A percentile compares a stretch with the other conserved stretches of the same genome.
phyloP scores from a whole-genome alignment of 768 basidiomycete species.

The Boletus rubescentipes region DNA sequence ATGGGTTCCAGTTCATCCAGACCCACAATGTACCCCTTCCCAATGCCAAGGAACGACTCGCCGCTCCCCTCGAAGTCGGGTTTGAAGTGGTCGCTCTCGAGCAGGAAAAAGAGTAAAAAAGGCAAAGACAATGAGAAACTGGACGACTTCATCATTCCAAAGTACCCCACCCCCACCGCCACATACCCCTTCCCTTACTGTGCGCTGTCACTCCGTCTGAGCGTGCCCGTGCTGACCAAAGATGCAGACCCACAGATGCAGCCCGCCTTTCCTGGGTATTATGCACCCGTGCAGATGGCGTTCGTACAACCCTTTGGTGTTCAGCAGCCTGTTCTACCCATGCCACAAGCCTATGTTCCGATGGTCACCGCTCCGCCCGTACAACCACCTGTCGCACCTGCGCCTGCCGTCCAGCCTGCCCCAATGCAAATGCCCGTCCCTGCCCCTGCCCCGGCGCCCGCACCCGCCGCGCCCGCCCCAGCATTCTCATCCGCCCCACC shows the following conservation, averaged over 20 bases:
- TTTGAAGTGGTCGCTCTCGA: slow-evolving; percentile 20
- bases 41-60: slow-evolving; percentile 11
- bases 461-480: background rate
- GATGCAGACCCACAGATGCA: slow-evolving; percentile 26
- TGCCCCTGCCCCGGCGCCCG: background rate
- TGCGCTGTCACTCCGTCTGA: slow-evolving; percentile 11
- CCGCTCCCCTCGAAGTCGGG: slow-evolving; percentile 2
- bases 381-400: slow-evolving; percentile 12
- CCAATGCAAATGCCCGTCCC: slow-evolving; percentile 19
- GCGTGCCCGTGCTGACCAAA: slow-evolving; percentile 11
- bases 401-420: background rate
- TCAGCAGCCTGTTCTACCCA: slow-evolving; percentile 29
- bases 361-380: slow-evolving; percentile 12
- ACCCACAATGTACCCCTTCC: slow-evolving; percentile 13
- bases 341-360: slow-evolving; percentile 30
- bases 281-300: slow-evolving; percentile 28
- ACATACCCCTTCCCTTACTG: slow-evolving; percentile 24
- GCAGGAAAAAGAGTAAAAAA: slow-evolving; percentile 18
- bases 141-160: slow-evolving; percentile 16
- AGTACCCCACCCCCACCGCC: slow-evolving; percentile 10
- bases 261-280: slow-evolving; percentile 27
- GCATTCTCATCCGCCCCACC: background rate
- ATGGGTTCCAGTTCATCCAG: slow-evolving; percentile 30
- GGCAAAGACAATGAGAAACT: slow-evolving; percentile 18
- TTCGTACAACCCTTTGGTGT: slow-evolving; percentile 20